phyloP scores from a whole-genome alignment of 2,329 filamentous ascomycete species.

The Colletotrichum tabaci region DNA sequence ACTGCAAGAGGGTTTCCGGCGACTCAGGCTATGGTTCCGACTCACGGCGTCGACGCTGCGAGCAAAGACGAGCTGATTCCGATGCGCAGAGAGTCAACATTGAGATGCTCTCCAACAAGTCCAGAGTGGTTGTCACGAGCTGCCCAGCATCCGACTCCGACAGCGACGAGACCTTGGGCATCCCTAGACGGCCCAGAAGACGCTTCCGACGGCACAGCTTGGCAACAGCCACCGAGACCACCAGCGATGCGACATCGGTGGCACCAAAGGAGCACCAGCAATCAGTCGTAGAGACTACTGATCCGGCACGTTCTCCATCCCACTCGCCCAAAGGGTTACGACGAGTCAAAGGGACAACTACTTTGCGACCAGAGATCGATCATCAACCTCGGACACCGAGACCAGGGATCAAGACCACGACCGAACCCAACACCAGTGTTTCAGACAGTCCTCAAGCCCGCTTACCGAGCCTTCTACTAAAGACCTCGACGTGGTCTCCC shows the following conservation, averaged over 20 bases:
- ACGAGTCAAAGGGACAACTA: conserved; percentile 19
- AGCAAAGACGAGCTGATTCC: not conserved
- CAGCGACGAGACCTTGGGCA: not conserved
- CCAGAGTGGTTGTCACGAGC: not conserved
- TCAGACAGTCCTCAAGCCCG: not conserved
- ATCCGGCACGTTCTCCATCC: too few species aligned
- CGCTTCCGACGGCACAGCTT: not conserved
- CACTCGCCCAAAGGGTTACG: conserved; percentile 7
- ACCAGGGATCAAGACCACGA: not conserved
- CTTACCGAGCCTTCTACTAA: not conserved
- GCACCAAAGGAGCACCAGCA: not conserved
- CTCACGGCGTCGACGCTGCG: not conserved
- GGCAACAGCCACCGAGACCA: not conserved
- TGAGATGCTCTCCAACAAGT: not conserved
- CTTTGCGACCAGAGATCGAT: not conserved
- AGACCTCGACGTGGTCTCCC: not conserved
- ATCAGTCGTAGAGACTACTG: not conserved
- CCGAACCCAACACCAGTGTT: too few species aligned
- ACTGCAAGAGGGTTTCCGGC: conserved; percentile 21
- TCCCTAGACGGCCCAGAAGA: not conserved
- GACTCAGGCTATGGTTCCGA: conserved; percentile 35
- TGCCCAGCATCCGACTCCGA: conserved; percentile 4
- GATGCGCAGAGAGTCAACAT: not conserved
- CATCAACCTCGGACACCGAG: not conserved
- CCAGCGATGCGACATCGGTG: too few species aligned